These are phyloP conservation scores for Colletotrichum tabaci DNA, from an alignment of 2,329 filamentous ascomycete species.

Conservation along the genomic window DNA sequence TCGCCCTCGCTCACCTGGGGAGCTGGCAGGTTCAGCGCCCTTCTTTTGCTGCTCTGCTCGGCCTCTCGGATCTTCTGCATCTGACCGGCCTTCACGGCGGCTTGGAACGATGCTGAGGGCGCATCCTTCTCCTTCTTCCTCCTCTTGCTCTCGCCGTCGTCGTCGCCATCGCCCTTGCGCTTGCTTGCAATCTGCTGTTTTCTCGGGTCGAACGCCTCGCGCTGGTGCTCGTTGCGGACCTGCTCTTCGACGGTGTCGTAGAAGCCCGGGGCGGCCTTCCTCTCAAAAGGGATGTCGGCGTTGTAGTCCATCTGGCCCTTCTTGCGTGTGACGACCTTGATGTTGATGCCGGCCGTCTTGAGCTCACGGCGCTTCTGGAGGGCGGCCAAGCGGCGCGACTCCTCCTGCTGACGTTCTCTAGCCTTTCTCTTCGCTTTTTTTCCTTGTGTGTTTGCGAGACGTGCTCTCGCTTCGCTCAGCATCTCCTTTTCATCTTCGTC, in stretches of 20 bases:
- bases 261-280: slow-evolving; percentile 88
- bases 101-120: slow-evolving; percentile 84
- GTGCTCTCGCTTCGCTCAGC: slow-evolving; percentile 96
- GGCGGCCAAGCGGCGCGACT: slow-evolving; percentile 89
- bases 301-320: slow-evolving; percentile 99
- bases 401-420: slow-evolving; percentile 93
- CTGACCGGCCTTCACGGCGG: slow-evolving; percentile 92
- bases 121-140: slow-evolving; percentile 87
- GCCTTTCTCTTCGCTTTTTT: slow-evolving; percentile 99
- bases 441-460: slow-evolving; percentile 96
- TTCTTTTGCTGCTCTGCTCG: slow-evolving; percentile 95
- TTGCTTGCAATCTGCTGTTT: slow-evolving; percentile 94
- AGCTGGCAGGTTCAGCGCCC: slow-evolving; percentile 84
- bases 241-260: slow-evolving; percentile 93
- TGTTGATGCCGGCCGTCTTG: slow-evolving; percentile 98
- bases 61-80: slow-evolving; percentile 96
- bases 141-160: slow-evolving; percentile 85
- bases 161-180: slow-evolving; percentile 91
- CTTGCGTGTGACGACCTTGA: slow-evolving; percentile 93
- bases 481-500: slow-evolving; percentile 99
- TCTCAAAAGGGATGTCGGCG: slow-evolving; percentile 98
- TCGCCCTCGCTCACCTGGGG: slow-evolving; percentile 95
- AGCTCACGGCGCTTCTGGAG: slow-evolving; percentile 96
- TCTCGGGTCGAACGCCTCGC: slow-evolving; percentile 89
- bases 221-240: slow-evolving; percentile 84